Evolutionary conservation across 345 rosid genomes (phyloP), one percentile per base, ranked within the genome.

Genomic region (Eutrema heterophyllum): DNA sequence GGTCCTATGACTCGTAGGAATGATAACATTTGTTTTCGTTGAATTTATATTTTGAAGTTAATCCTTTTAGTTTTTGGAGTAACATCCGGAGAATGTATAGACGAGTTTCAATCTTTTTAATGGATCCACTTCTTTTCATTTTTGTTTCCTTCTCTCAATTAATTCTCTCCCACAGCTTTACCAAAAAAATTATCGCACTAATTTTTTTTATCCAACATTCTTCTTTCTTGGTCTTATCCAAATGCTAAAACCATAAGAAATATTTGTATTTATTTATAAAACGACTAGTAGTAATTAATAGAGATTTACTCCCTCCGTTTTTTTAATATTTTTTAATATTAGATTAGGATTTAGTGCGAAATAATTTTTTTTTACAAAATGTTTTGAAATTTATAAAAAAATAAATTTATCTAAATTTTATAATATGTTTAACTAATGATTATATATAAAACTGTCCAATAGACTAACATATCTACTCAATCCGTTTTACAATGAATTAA

Each of bases 11-110:
- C 29, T 65, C 58, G 3, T 77, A 77, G 80, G 68, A 15, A 7
- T 5, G 4, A 11, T 16, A 39, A 63, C 67, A 38, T 32, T 62
- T 55, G 67, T 54, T 76, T 64, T 30, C 43, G 50, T 61, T 68
- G 0, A 9, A 0, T 24, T 59, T 67, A 40, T 58, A 11, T 59
- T 51, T 68, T 41, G n/a, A 35, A 8, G 78, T 56, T 56, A 49
- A 59, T 38, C n/a, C 24, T 40, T 39, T 54, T 41, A 14, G 44
- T 65, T 49, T 48, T 52, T 51, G 50, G 60, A 15, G 27, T 52
- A 67, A 58, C 45, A 51, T 69, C 44, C 52, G 24, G 68, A 53
- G 65, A 57, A 61, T 76, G 75, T 69, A 76, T 43, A 75, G 16
- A 60, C 30, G 79, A 75, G 64, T 68, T 68, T 55, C 5, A 40